Percentiles rank a stretch among this genome's conserved stretches.
Evolutionary conservation across 306 rosid genomes (phyloP).

Genomic region (Inga oerstediana): DNA sequence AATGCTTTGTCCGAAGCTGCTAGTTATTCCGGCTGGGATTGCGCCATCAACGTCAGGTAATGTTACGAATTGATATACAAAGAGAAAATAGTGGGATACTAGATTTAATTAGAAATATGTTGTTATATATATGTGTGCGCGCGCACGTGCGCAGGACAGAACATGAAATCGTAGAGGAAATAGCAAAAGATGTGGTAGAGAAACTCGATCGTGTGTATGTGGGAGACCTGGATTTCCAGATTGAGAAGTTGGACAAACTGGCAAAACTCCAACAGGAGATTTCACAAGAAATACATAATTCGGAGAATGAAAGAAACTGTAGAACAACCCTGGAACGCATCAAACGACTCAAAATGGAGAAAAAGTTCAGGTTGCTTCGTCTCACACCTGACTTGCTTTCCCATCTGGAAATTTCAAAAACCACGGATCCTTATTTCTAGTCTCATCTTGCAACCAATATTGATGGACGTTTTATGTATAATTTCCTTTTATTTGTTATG

Average conservation of each 20-base stretch:
- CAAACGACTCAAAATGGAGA: constrained; percentile 35
- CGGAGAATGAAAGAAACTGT: neutral
- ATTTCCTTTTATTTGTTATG: neutral
- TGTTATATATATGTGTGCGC: neutral
- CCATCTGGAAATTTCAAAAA: neutral
- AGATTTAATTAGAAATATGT: neutral
- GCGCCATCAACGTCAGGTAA: constrained; percentile 28
- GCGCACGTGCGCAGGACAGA: constrained; percentile 24
- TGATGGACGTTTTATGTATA: neutral
- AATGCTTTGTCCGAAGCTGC: constrained; percentile 27
- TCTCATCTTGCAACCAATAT: neutral
- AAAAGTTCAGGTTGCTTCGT: constrained; percentile 34
- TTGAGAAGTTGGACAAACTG: constrained; percentile 32
- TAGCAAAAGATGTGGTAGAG: constrained; percentile 24
- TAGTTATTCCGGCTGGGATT: constrained; percentile 39
- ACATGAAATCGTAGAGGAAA: constrained; percentile 36
- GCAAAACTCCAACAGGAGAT: constrained; percentile 10
- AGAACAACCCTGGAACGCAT: constrained; percentile 9
- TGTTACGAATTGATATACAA: no score
- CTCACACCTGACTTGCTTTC: constrained; percentile 42
- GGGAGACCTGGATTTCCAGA: constrained; percentile 16
- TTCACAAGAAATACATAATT: neutral
- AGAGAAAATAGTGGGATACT: no score
- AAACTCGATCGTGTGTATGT: constrained; percentile 26
- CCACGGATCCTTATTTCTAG: neutral